Evolutionary conservation across 2,329 filamentous ascomycete species (phyloP).

Genomic region (Thermoascus crustaceus): DNA sequence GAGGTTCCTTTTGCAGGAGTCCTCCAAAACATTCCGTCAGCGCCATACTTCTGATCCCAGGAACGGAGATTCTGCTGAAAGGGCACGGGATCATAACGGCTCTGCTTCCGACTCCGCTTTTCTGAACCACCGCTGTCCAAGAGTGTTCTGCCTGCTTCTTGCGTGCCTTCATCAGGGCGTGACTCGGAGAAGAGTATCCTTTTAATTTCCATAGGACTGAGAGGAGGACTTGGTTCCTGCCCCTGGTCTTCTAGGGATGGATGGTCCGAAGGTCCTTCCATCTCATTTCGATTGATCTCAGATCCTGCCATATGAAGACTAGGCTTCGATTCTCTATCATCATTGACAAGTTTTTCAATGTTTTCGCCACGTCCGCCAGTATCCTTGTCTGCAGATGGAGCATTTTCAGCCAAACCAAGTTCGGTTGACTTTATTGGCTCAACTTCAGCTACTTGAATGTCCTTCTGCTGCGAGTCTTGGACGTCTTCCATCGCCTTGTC

Average conservation of each 20-base stretch:
- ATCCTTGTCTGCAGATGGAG: not conserved
- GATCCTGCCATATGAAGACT: not conserved
- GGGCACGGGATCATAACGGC: constrained; percentile 44
- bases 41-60: constrained; percentile 47
- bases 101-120: constrained; percentile 23
- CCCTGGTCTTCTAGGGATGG: constrained; percentile 11
- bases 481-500: constrained; percentile 9
- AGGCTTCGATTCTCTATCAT: constrained; percentile 9
- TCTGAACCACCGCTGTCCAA: constrained; percentile 1
- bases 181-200: constrained; percentile 37
- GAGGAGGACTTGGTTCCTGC: constrained; percentile 30
- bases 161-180: constrained; percentile 7
- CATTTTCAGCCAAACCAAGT: constrained; percentile 4
- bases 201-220: constrained; percentile 34
- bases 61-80: constrained; percentile 43
- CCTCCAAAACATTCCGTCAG: constrained; percentile 40
- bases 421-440: constrained; percentile 8
- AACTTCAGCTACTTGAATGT: too few species aligned
- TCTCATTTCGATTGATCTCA: constrained; percentile 1
- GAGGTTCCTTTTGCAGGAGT: constrained; percentile 5
- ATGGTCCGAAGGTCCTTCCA: constrained; percentile 3
- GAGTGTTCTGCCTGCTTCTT: not conserved
- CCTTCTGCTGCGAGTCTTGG: constrained; percentile 10
- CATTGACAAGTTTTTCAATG: constrained; percentile 3
- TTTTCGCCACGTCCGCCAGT: not conserved